A percentile compares a stretch with the other conserved stretches of the same genome.
Evolutionary conservation across 495 filamentous ascomycete genomes (phyloP).

Genomic region (Tuber calosporum): DNA sequence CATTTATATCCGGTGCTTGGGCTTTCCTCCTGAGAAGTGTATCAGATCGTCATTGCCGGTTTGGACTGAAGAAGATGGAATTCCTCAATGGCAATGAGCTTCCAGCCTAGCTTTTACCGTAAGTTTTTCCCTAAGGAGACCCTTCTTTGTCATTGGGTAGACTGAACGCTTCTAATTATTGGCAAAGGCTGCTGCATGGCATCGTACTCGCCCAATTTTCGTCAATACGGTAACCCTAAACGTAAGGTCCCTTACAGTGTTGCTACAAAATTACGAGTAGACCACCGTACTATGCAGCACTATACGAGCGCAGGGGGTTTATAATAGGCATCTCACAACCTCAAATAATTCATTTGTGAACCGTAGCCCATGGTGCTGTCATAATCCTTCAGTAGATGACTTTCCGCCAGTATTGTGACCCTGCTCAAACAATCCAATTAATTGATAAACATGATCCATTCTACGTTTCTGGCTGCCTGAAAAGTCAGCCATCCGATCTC

Average conservation of each 20-base stretch:
- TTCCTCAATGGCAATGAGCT: not conserved
- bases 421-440: not conserved
- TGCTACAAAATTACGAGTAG: not conserved
- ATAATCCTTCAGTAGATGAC: not conserved
- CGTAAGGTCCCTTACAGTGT: not conserved
- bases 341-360: not conserved
- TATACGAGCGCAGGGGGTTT: not conserved
- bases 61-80: not conserved
- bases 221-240: not conserved
- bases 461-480: not conserved
- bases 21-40: not conserved
- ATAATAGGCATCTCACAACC: not conserved
- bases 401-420: not conserved
- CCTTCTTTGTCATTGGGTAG: not conserved
- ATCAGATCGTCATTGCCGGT: not conserved
- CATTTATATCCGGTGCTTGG: not conserved
- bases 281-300: not conserved
- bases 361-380: not conserved
- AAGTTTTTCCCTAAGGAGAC: not conserved
- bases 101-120: not conserved
- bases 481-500: not conserved
- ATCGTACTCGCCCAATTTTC: not conserved
- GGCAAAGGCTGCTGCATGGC: not conserved
- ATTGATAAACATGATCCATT: not conserved
- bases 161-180: not conserved